A percentile compares a stretch with the other conserved stretches of the same genome.
These are phyloP conservation scores for Endocladia muricata DNA, from an alignment of 31 red algal species.

Conservation along the genomic window DNA sequence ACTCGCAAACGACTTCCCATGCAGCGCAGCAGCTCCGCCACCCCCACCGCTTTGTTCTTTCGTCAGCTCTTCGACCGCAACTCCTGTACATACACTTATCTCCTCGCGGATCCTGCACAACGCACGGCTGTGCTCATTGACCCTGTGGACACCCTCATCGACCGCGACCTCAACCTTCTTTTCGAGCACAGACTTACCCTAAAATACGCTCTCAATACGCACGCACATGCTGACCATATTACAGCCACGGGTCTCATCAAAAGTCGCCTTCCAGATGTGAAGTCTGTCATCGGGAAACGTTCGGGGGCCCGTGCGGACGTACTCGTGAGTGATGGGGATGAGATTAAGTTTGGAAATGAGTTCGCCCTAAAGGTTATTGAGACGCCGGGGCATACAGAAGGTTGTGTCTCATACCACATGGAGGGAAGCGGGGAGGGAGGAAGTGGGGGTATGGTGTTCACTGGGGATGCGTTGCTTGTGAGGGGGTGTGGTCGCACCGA, in stretches of 20 bases:
- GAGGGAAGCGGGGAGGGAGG: neutral
- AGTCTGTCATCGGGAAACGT: conserved; percentile 54
- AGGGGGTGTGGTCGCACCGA: conserved; percentile 88
- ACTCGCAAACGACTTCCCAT: no score
- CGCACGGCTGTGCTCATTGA: conserved; percentile 72
- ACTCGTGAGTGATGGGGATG: conserved; percentile 28
- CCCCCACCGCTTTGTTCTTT: conserved; percentile 26
- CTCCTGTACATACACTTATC: conserved; percentile 88
- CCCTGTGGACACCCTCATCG: conserved; percentile 66
- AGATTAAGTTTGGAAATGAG: conserved; percentile 30
- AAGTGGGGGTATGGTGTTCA: conserved; percentile 41
- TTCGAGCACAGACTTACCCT: conserved; percentile 35
- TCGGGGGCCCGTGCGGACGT: conserved; percentile 64
- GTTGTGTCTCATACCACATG: conserved; percentile 71
- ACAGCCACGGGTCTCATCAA: conserved; percentile 74
- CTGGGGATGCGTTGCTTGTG: conserved; percentile 79
- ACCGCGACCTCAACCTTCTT: conserved; percentile 42
- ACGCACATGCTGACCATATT: conserved; percentile 88
- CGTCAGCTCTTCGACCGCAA: conserved; percentile 80
- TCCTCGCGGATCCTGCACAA: conserved; percentile 53
- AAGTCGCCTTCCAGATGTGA: conserved; percentile 20
- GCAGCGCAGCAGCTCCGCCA: conserved; percentile 1
- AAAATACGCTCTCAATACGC: conserved; percentile 74
- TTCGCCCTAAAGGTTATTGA: conserved; percentile 44
- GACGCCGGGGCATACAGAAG: conserved; percentile 81